These are phyloP conservation scores for Mycena floridula DNA, from an alignment of 768 basidiomycete species.

Conservation along the genomic window DNA sequence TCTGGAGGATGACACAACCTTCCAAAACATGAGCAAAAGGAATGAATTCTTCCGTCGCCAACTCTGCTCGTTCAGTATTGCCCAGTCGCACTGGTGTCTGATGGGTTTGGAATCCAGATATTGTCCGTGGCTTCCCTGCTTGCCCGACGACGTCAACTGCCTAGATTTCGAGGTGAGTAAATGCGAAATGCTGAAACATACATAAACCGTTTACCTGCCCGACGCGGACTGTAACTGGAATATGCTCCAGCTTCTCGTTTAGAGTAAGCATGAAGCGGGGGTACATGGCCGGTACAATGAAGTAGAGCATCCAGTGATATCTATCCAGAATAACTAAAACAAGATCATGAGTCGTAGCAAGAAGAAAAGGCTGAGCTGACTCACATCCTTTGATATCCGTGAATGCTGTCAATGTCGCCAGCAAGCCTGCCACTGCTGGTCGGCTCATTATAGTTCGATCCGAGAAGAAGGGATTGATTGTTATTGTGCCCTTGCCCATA, in stretches of 20 bases:
- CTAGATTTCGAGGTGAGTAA: conserved; percentile 32
- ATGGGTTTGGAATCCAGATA: conserved; percentile 98
- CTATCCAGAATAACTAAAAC: conserved; percentile 85
- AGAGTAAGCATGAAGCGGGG: conserved; percentile 97
- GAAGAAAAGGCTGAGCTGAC: conserved; percentile 23
- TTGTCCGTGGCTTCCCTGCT: conserved; percentile 94
- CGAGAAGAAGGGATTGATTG: conserved; percentile 93
- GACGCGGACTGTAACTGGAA: conserved; percentile 90
- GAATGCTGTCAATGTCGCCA: conserved; percentile 87
- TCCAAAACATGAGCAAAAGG: conserved; percentile 88
- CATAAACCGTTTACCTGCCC: conserved; percentile 58
- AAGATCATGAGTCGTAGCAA: neutral
- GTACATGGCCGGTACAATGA: conserved; percentile 94
- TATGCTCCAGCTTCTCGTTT: conserved; percentile 81
- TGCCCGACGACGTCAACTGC: conserved; percentile 97
- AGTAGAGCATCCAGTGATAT: conserved; percentile 99
- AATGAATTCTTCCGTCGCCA: conserved; percentile 96
- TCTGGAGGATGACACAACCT: conserved; percentile 86
- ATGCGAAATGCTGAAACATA: conserved; percentile 1
- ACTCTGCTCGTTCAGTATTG: conserved; percentile 89
- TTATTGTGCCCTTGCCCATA: conserved; percentile 99
- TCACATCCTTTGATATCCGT: conserved; percentile 91
- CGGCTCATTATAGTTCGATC: conserved; percentile 88
- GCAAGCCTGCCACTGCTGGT: conserved; percentile 81
- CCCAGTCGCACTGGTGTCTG: conserved; percentile 93